Evolutionary conservation across 1,284 basidiomycete genomes (phyloP), one percentile per base, ranked within the genome.

Genomic region (Sporisorium scitamineum): DNA sequence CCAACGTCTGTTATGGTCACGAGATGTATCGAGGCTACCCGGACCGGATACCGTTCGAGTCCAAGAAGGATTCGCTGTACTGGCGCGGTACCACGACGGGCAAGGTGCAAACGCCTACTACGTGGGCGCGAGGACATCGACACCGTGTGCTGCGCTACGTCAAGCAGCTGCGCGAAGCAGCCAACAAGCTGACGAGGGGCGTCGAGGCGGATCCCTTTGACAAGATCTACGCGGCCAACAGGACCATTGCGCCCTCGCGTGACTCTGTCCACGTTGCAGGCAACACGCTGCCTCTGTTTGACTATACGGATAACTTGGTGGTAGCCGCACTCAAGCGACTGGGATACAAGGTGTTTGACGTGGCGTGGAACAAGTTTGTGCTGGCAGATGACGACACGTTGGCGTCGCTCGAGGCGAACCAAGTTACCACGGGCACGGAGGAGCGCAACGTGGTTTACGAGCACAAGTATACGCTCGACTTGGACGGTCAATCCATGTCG

Each of bases 401-500:
- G 45, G 34, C 50, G 11, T 62, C 55, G 7, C 45, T 69, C 5
- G 27, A 32, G 50, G 64, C 57, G 3, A 52, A 70, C 20, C 56
- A 63, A 27, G 56, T 70, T 26, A 37, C 45, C 29, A 58, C 58
- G 3, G 54, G 44, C 20, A 31, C 18, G 11, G 61, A 64, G 32
- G 50, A 26, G 3, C 53, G 54, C 24, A 47, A 57, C 29, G n/a
- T 4, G 8, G 14, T 45, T 5, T 55, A 64, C 50, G 18, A 64
- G 20, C 54, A 69, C 71, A 69, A 65, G 48, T 69, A 50, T 41
- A 7, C 55, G 50, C 58, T 74, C 22, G 66, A 69, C 24, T 11
- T 61, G 3, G 66, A 74, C 20, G 66, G 65, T 4, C 58, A 69
- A n/a, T 69, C 65, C 27, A 74, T 74, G 71, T 74, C 71, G 24